Base-by-base conservation (phyloP, 805 yeast species). In the Saccharomycopsis oosterbeekiorum region DNA sequence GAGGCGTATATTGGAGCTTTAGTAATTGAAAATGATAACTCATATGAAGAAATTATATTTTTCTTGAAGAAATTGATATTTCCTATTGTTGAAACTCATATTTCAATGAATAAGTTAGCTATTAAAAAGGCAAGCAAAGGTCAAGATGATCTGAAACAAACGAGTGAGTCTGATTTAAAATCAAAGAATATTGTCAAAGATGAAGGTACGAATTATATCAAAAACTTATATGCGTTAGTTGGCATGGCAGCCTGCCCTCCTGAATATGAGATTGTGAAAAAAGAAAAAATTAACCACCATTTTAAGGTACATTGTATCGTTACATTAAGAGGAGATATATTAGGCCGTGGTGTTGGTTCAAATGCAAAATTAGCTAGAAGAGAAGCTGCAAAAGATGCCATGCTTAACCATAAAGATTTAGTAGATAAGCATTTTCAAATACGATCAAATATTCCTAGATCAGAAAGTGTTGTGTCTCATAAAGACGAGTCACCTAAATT, bases 1-100 rank as follows among this genome's bases (percentile, higher is more conserved):
- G 99, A 93, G 73, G 97, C 98, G 0, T 93, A 93, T 67, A 79
- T 94, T 54, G 98, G 97, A 9, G 99, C 96, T 0, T 72, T 93
- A 37, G 59, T 57, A 5, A 21, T 56, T 6, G 60, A 59, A 21
- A 42, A 37, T n/a, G 55, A 36, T 29, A 29, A 56, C 29, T 84
- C 91, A 0, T 73, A 86, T 40, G 59, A 59, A 24, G 29, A 37
- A 15, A 83, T 93, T 54, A 42, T 50, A 19, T 19, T 43, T 12
- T 63, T 64, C 62, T 17, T 63, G 11, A 51, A 54, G 15, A 14
- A 21, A 14, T 47, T 63, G 24, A 41, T 42, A 39, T 21, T 41
- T 15, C 62, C 59, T 10, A 24, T 47, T 19, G 37, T 55, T 15
- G 21, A 47, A 43, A 17, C 57, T 17, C 29, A 26, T 37, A 29